Percentiles rank a stretch among this genome's conserved stretches.
Conservation (phyloP, 1,284 basidiomycete genomes). For the Leccinum huronense region DNA sequence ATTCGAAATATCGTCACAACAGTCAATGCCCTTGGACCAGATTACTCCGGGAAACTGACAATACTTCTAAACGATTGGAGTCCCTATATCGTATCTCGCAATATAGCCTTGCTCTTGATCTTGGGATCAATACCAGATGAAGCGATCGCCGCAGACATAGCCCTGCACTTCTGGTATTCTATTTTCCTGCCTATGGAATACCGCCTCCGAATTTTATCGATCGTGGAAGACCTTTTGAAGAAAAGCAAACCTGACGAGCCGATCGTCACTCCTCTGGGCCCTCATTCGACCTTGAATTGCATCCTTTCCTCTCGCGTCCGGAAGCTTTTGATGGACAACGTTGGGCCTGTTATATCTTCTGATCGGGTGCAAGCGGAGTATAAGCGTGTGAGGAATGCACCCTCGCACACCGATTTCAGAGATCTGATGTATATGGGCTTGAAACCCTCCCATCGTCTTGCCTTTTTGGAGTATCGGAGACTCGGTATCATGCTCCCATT, state of each 20-base stretch:
- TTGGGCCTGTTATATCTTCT: conserved; percentile 18
- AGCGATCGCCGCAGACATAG: conserved; percentile 39
- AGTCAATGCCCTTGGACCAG: conserved; percentile 26
- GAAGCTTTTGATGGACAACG: conserved; percentile 21
- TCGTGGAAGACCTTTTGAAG: conserved; percentile 24
- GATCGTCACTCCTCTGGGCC: conserved; percentile 17
- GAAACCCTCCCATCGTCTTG: conserved; percentile 42
- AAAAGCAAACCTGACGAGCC: background rate
- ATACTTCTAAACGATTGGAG: conserved; percentile 41
- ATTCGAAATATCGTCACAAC: conserved; percentile 28
- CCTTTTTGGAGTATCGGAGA: conserved; percentile 39
- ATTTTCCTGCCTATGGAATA: conserved; percentile 39
- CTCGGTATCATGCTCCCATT: conserved; percentile 46
- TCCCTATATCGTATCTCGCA: conserved; percentile 34
- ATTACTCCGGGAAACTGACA: conserved; percentile 24
- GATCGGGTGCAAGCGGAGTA: conserved; percentile 30
- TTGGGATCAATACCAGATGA: conserved; percentile 35
- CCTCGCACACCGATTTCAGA: conserved; percentile 36
- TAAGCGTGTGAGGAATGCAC: conserved; percentile 24
- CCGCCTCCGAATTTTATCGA: conserved; percentile 21
- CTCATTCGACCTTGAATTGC: conserved; percentile 23
- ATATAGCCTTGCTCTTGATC: conserved; percentile 39
- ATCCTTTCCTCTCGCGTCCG: conserved; percentile 12
- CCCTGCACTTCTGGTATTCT: conserved; percentile 47
- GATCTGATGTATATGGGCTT: conserved; percentile 36